Evolutionary conservation across 2,329 filamentous ascomycete species (phyloP).

Genomic region (Phialocephala sp.): DNA sequence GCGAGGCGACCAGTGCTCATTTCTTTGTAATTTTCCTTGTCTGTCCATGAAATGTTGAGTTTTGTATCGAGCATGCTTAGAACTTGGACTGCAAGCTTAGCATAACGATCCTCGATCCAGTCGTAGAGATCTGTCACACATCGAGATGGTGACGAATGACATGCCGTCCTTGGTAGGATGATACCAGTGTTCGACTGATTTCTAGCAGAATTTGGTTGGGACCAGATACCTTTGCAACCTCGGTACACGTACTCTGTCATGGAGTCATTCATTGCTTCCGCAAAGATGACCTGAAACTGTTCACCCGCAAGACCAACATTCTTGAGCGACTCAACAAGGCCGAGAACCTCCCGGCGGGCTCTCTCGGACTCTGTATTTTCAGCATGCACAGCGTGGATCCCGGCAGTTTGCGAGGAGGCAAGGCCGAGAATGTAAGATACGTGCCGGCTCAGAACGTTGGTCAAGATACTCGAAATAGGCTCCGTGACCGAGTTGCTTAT

Average conservation of each 20-base stretch:
- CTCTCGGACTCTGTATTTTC: conserved; percentile 40
- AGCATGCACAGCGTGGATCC: conserved; percentile 6
- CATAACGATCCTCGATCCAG: conserved; percentile 73
- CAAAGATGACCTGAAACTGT: conserved; percentile 72
- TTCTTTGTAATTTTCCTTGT: conserved; percentile 73
- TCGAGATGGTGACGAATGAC: conserved; percentile 51
- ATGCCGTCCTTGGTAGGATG: conserved; percentile 40
- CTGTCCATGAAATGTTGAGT: conserved; percentile 52
- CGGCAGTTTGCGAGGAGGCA: conserved; percentile 6
- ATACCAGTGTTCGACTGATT: conserved; percentile 13
- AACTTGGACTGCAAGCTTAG: conserved; percentile 67
- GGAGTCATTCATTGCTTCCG: conserved; percentile 70
- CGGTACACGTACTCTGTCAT: conserved; percentile 67
- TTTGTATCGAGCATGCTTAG: conserved; percentile 49
- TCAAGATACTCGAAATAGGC: conserved; percentile 59
- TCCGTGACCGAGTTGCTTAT: conserved; percentile 66
- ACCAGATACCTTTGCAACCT: conserved; percentile 69
- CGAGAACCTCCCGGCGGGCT: conserved; percentile 57
- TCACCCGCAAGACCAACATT: conserved; percentile 73
- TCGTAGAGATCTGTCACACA: conserved; percentile 64
- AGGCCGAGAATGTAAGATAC: conserved; percentile 54
- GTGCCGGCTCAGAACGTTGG: conserved; percentile 58
- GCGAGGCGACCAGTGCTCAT: conserved; percentile 73
- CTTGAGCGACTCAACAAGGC: conserved; percentile 63
- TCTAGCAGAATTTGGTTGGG: conserved; percentile 12